phyloP scores from a whole-genome alignment of 2,329 filamentous ascomycete genomes.

The Dissoconium aciculare region DNA sequence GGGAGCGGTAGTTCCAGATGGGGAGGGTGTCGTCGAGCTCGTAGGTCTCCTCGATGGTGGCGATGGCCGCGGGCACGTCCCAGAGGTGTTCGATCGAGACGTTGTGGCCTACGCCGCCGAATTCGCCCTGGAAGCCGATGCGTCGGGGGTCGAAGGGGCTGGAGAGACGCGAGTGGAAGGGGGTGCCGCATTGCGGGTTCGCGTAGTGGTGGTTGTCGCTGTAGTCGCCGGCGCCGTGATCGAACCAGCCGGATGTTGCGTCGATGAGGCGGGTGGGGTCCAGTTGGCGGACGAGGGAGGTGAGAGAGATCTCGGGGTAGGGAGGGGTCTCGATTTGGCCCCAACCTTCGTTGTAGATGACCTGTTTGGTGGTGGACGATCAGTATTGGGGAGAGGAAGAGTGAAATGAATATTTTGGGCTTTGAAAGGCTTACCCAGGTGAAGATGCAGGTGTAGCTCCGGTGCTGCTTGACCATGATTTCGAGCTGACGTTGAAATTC shows the following conservation, averaged over 20 bases:
- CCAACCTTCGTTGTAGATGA: constrained; percentile 62
- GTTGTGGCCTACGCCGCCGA: constrained; percentile 54
- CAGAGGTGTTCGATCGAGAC: constrained; percentile 49
- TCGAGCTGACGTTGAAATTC: constrained; percentile 53
- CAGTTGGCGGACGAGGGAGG: constrained; percentile 38
- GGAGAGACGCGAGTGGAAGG: constrained; percentile 46
- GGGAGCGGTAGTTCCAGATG: constrained; percentile 52
- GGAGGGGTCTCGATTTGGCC: constrained; percentile 41
- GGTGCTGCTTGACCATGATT: constrained; percentile 46
- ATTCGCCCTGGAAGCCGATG: constrained; percentile 57
- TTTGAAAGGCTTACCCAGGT: constrained; percentile 40
- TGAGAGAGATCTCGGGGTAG: constrained; percentile 42
- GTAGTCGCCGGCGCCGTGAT: constrained; percentile 54
- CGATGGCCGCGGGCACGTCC: constrained; percentile 46
- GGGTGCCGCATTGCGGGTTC: constrained; percentile 54
- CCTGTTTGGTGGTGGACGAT: too few species aligned
- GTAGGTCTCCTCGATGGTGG: constrained; percentile 51
- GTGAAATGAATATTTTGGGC: too few species aligned
- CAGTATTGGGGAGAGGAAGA: too few species aligned
- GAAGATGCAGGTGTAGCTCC: constrained; percentile 49
- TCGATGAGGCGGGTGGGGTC: constrained; percentile 52
- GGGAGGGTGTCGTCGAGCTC: constrained; percentile 45
- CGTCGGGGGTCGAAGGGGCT: constrained; percentile 43
- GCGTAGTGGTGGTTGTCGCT: constrained; percentile 59
- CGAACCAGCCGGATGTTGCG: constrained; percentile 49